Evolutionary conservation across 2,329 filamentous ascomycete genomes (phyloP).

Genomic region (Claviceps sorghi): DNA sequence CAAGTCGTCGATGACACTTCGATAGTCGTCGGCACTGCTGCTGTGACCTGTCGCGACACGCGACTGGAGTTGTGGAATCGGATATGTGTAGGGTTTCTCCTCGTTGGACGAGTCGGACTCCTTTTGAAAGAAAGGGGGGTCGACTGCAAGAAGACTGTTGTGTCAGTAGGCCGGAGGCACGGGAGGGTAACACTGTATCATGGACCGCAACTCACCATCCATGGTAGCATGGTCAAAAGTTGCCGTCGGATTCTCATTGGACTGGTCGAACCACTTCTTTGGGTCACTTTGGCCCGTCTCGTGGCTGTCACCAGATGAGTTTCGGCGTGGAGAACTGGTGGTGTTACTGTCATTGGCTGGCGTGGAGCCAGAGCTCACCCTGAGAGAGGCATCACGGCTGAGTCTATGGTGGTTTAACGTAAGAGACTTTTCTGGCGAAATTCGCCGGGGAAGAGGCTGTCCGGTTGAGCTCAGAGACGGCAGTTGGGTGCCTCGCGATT

Average conservation of each 20-base stretch:
- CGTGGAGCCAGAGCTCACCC: conserved; percentile 13
- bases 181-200: neutral
- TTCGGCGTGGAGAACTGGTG: conserved; percentile 15
- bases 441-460: conserved; percentile 29
- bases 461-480: conserved; percentile 16
- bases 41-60: conserved; percentile 26
- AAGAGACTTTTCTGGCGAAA: conserved; percentile 30
- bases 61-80: conserved; percentile 13
- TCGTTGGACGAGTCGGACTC: conserved; percentile 38
- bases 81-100: conserved; percentile 17
- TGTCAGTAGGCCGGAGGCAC: neutral
- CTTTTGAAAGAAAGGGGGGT: conserved; percentile 41
- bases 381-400: conserved; percentile 26
- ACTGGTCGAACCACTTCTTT: conserved; percentile 39
- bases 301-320: conserved; percentile 36
- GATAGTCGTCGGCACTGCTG: conserved; percentile 59
- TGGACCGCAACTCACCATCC: conserved; percentile 27
- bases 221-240: conserved; percentile 28
- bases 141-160: conserved; percentile 19
- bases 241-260: conserved; percentile 33
- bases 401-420: conserved; percentile 32
- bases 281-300: conserved; percentile 35
- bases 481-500: conserved; percentile 13
- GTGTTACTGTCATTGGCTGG: conserved; percentile 8
- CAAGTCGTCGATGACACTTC: conserved; percentile 75